Evolutionary conservation across 2,329 filamentous ascomycete genomes (phyloP).

Genomic region (Aspergillus texensis): DNA sequence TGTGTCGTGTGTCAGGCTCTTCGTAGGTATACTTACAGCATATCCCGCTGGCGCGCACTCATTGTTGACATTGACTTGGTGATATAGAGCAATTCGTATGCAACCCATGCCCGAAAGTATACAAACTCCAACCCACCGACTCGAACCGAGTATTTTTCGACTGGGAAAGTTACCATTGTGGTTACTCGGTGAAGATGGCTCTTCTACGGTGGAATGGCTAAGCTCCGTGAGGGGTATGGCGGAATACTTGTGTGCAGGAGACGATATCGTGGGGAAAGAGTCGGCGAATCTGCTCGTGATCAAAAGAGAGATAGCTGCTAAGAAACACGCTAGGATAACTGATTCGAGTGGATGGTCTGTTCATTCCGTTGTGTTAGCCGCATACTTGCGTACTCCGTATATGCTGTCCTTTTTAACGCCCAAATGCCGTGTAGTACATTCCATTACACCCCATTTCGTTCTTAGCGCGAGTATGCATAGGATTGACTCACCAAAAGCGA

Average conservation of each 20-base stretch:
- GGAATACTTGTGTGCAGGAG: constrained; percentile 29
- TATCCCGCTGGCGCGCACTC: constrained; percentile 47
- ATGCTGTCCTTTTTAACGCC: not conserved
- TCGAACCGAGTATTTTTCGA: constrained; percentile 13
- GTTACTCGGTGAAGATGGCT: constrained; percentile 10
- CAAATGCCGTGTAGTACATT: not conserved
- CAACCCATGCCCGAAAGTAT: constrained; percentile 28
- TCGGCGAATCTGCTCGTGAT: constrained; percentile 38
- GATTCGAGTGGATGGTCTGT: constrained; percentile 52
- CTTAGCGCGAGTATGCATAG: not conserved
- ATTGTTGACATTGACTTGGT: constrained; percentile 42
- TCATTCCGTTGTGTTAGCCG: constrained; percentile 15
- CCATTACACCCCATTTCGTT: not conserved
- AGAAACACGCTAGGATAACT: constrained; percentile 43
- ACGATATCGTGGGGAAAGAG: constrained; percentile 24
- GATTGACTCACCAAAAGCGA: constrained; percentile 40
- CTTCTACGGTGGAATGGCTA: constrained; percentile 25
- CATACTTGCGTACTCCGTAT: not conserved
- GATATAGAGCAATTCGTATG: constrained; percentile 43
- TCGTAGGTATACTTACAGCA: constrained; percentile 30
- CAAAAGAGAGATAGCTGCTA: constrained; percentile 43
- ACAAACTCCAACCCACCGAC: constrained; percentile 28
- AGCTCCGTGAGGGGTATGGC: constrained; percentile 32
- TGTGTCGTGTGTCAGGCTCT: not conserved
- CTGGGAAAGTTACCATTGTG: constrained; percentile 8